These are phyloP conservation scores for Auriscalpium vulgare DNA, from an alignment of 768 basidiomycete species.

Conservation along the genomic window DNA sequence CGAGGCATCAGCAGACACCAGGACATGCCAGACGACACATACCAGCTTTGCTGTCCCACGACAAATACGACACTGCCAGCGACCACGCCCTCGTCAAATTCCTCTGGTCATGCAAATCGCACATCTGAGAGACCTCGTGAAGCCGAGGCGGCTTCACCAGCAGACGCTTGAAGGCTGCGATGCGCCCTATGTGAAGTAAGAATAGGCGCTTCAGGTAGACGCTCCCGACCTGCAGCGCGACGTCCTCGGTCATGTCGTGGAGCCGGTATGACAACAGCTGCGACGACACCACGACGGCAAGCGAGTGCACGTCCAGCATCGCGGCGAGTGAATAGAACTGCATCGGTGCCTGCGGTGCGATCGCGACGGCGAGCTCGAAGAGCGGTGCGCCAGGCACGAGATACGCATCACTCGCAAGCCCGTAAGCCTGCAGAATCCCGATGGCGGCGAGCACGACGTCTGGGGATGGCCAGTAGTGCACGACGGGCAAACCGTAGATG, in stretches of 20 bases:
- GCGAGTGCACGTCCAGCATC: conserved; percentile 25
- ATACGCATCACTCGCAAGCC: conserved; percentile 16
- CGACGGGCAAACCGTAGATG: conserved; percentile 23
- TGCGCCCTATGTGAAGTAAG: conserved; percentile 15
- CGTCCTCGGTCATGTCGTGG: conserved; percentile 27
- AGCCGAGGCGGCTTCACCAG: conserved; percentile 20
- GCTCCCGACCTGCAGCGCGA: conserved; percentile 25
- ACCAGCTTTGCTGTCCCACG: conserved; percentile 24
- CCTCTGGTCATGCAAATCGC: conserved; percentile 15
- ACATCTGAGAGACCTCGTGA: conserved; percentile 17
- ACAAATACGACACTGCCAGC: conserved; percentile 20
- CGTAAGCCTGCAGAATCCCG: conserved; percentile 43
- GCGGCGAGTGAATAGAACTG: conserved; percentile 36
- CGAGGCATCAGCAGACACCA: too few relatives aligned
- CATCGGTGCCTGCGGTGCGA: conserved; percentile 28
- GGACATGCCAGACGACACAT: too few relatives aligned
- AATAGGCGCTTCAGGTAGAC: too few relatives aligned
- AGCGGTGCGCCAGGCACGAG: conserved; percentile 24
- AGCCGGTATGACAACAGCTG: conserved; percentile 31
- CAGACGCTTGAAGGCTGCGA: conserved; percentile 26
- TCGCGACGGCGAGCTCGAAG: conserved; percentile 26
- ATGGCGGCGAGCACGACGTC: conserved; percentile 20
- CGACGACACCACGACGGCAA: conserved; percentile 32
- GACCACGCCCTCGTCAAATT: conserved; percentile 24
- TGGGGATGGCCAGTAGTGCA: conserved; percentile 21